phyloP scores from a whole-genome alignment of 768 basidiomycete genomes.

The Kondoa malvinella region DNA sequence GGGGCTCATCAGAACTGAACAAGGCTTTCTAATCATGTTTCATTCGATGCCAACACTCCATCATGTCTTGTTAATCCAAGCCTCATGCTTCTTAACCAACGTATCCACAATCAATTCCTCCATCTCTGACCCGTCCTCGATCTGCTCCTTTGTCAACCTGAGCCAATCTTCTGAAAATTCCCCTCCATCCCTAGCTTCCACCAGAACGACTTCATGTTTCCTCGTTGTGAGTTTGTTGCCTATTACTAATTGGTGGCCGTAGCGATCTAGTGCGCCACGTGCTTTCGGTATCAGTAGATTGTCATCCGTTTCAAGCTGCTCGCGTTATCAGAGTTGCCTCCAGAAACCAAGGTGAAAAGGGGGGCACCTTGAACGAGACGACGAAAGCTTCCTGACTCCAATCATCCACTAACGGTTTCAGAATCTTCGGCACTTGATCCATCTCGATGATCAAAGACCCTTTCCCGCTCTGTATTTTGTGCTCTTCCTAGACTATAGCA shows the following conservation, averaged over 20 bases:
- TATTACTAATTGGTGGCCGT: conserved; percentile 93
- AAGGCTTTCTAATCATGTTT: background rate
- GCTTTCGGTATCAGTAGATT: conserved; percentile 77
- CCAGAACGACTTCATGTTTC: conserved; percentile 82
- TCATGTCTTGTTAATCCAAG: conserved; percentile 39
- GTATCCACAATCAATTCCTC: conserved; percentile 76
- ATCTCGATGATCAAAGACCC: conserved; percentile 87
- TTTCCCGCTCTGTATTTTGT: conserved; percentile 96
- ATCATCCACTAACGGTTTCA: conserved; percentile 81
- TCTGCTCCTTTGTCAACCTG: conserved; percentile 24
- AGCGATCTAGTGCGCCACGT: conserved; percentile 65
- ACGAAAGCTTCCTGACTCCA: conserved; percentile 83
- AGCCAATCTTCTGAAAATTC: conserved; percentile 24
- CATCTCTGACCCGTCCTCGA: conserved; percentile 48
- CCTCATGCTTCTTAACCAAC: conserved; percentile 53
- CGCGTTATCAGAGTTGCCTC: background rate
- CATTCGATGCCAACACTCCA: background rate
- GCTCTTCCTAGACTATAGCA: conserved; percentile 41
- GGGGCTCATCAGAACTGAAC: too few species aligned
- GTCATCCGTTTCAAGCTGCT: conserved; percentile 79
- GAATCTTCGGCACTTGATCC: conserved; percentile 95
- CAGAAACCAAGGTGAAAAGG: background rate
- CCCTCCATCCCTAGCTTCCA: conserved; percentile 29
- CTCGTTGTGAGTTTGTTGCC: conserved; percentile 85
- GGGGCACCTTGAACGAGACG: conserved; percentile 81